A percentile compares a stretch with the other conserved stretches of the same genome.
Conservation (phyloP, 2,329 filamentous ascomycete genomes). For the Exophiala sp. region DNA sequence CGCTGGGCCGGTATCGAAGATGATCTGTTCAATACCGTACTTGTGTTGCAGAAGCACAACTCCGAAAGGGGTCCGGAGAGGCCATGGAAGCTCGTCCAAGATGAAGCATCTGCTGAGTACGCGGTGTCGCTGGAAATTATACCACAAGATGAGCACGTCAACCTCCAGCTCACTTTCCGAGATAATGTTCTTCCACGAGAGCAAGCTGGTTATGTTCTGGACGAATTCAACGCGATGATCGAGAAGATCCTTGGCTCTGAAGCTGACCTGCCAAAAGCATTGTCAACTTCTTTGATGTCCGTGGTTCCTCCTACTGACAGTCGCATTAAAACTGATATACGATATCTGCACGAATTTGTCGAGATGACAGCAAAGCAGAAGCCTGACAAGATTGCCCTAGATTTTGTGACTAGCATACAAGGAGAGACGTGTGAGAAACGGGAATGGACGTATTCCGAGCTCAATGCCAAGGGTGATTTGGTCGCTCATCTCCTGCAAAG, state of each 20-base stretch:
- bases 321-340: constrained; percentile 55
- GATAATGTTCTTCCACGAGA: constrained; percentile 60
- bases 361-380: constrained; percentile 56
- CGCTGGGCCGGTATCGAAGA: constrained; percentile 63
- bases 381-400: constrained; percentile 65
- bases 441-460: constrained; percentile 70
- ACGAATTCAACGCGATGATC: constrained; percentile 26
- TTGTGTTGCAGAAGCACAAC: constrained; percentile 70
- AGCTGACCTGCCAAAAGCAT: background rate
- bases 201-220: constrained; percentile 18
- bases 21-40: constrained; percentile 75
- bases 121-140: constrained; percentile 77
- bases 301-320: constrained; percentile 58
- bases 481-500: constrained; percentile 63
- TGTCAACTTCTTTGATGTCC: constrained; percentile 48
- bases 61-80: constrained; percentile 22
- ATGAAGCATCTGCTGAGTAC: constrained; percentile 61
- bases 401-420: constrained; percentile 65
- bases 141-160: constrained; percentile 50
- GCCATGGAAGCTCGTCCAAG: constrained; percentile 61
- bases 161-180: constrained; percentile 65
- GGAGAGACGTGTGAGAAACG: constrained; percentile 45
- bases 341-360: constrained; percentile 73
- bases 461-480: constrained; percentile 68
- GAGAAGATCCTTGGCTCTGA: constrained; percentile 4